Evolutionary conservation across 768 basidiomycete species (phyloP).

Genomic region (Rhodotorula kratochvilovae): DNA sequence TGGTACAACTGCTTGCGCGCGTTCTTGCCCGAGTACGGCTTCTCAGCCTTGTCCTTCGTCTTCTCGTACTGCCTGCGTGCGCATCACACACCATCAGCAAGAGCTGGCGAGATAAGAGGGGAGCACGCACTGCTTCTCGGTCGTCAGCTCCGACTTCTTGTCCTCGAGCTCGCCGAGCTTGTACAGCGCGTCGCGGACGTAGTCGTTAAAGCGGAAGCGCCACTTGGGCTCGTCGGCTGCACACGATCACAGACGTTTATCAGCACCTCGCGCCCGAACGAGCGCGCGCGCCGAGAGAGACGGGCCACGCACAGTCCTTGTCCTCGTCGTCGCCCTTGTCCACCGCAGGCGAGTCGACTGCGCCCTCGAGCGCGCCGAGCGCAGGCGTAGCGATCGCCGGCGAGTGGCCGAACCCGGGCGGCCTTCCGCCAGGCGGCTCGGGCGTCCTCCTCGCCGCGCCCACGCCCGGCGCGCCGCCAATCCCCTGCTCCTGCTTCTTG

Average conservation of each 20-base stretch:
- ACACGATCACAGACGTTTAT: neutral
- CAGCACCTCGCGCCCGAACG: neutral
- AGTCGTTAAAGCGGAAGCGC: constrained; percentile 72
- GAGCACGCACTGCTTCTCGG: constrained; percentile 46
- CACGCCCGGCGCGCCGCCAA: neutral
- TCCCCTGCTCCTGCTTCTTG: neutral
- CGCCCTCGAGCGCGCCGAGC: neutral
- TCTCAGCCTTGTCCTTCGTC: constrained; percentile 47
- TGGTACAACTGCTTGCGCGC: constrained; percentile 74
- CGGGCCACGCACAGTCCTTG: constrained; percentile 27
- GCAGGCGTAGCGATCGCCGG: constrained; percentile 8
- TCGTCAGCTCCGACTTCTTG: constrained; percentile 63
- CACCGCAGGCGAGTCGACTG: constrained; percentile 21
- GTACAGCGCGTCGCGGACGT: constrained; percentile 75
- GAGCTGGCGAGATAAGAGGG: neutral
- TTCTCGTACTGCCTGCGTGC: constrained; percentile 57
- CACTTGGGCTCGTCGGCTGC: constrained; percentile 55
- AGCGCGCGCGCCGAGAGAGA: neutral
- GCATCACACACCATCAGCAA: neutral
- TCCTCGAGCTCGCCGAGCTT: constrained; percentile 74
- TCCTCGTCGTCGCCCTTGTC: constrained; percentile 35
- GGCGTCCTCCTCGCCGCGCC: neutral
- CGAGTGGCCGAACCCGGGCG: constrained; percentile 4
- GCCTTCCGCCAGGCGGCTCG: neutral
- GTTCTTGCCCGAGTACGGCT: constrained; percentile 62